A percentile compares a stretch with the other conserved stretches of the same genome.
Evolutionary conservation across 306 rosid species (phyloP).

Genomic region (Castanea crenata): DNA sequence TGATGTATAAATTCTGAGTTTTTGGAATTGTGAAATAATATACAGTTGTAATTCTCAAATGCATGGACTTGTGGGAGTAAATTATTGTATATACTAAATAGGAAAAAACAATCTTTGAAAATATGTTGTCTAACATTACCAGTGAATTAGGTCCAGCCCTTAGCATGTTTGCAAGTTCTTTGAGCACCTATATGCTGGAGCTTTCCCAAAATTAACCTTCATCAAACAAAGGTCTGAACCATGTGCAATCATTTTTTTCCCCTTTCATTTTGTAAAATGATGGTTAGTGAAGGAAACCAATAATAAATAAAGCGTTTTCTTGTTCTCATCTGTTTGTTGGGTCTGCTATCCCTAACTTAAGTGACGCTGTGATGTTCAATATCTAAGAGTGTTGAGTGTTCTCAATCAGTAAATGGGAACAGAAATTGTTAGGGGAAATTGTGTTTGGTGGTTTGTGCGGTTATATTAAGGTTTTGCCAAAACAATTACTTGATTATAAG

Average conservation of each 20-base stretch:
- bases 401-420: not conserved
- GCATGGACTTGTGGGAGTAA: not conserved
- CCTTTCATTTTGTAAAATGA: not conserved
- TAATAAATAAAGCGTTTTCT: not conserved
- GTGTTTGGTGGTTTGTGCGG: not conserved
- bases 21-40: too few relatives aligned
- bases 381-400: not conserved
- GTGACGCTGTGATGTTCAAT: not conserved
- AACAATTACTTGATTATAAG: not conserved
- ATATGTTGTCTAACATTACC: not conserved
- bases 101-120: not conserved
- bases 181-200: not conserved
- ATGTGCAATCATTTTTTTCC: not conserved
- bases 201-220: not conserved
- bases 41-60: not conserved
- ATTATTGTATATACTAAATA: not conserved
- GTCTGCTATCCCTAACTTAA: too few relatives aligned
- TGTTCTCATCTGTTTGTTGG: not conserved
- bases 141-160: not conserved
- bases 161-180: not conserved
- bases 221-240: not conserved
- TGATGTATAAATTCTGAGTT: not conserved
- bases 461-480: not conserved
- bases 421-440: not conserved
- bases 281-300: not conserved